A percentile compares a stretch with the other conserved stretches of the same genome.
These are phyloP conservation scores for Tricholoma flavovirens DNA, from an alignment of 768 basidiomycete genomes.

Conservation along the genomic window DNA sequence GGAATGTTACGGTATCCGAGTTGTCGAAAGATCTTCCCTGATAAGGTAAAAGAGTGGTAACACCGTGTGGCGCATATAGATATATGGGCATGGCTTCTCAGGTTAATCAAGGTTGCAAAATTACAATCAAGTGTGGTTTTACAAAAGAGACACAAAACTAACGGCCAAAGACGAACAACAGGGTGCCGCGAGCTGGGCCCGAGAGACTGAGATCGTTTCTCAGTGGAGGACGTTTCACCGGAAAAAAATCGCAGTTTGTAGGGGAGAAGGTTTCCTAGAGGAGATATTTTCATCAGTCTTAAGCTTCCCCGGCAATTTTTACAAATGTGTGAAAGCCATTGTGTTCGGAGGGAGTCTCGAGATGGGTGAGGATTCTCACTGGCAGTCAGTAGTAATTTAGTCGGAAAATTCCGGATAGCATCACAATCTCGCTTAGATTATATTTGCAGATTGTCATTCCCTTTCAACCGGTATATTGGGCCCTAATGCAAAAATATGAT, in stretches of 20 bases:
- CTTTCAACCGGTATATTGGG: too few species aligned
- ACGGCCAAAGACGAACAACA: background rate
- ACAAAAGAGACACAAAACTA: background rate
- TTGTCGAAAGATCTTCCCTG: constrained; percentile 29
- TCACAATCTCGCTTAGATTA: too few species aligned
- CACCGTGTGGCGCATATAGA: constrained; percentile 15
- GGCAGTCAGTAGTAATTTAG: too few species aligned
- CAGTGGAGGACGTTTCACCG: background rate
- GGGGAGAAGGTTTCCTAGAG: background rate
- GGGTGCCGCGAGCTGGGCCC: too few species aligned
- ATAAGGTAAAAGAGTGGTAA: constrained; percentile 29
- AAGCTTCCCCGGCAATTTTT: too few species aligned
- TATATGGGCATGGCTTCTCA: constrained; percentile 28
- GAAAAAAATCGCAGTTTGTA: background rate
- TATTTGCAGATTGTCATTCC: too few species aligned
- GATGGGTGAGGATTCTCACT: too few species aligned
- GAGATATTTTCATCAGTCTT: background rate
- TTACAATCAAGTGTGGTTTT: constrained; percentile 1
- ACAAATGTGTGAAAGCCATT: too few species aligned
- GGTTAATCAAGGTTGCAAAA: constrained; percentile 15
- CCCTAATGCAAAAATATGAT: too few species aligned
- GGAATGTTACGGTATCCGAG: constrained; percentile 22
- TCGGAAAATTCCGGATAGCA: too few species aligned
- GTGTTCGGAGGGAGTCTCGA: too few species aligned
- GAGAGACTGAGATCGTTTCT: constrained; percentile 6